Evolutionary conservation across 768 basidiomycete genomes (phyloP), one percentile per base, ranked within the genome.

Genomic region (Phylloporus sp.): DNA sequence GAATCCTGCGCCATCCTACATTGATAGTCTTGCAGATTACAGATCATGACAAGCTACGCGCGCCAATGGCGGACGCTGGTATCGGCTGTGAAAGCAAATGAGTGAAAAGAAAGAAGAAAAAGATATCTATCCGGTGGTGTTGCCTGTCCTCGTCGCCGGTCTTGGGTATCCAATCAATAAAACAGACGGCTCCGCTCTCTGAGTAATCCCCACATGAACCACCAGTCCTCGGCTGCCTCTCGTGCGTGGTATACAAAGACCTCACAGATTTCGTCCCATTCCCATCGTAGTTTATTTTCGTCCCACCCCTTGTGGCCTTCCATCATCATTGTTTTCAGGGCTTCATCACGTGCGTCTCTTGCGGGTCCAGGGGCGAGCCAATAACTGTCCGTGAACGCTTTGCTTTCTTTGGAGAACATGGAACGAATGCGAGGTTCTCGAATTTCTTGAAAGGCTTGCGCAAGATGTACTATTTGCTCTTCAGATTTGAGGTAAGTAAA

Each of bases 141-240:
- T 52, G 54, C 48, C 45, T 43, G 35, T 46, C 3, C 26, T 41
- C 6, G 45, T 20, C 53, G 47, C 16, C 36, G 45, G 7, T 35
- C 34, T 26, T 38, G 47, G 42, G 46, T 46, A 45, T 61, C 32
- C 11, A 27, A 5, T 54, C 31, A 64, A 50, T 32, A 48, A 49
- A 52, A 26, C 20, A 50, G 44, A 27, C 65, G 53, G 48, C 74
- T 72, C 45, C 73, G 60, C 60, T 80, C 72, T 41, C 72, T 71
- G 58, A 80, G 61, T 6, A 68, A 54, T 7, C 80, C 80, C 81
- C 80, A 82, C 49, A 77, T 77, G 11, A 77, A 76, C 82, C 82
- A 86, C 81, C 82, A 85, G 61, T 81, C 81, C 52, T 82, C 82
- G 18, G 79, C 84, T 39, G 75, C 74, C 54, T 86, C 82, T 39